Conservation (phyloP, 495 filamentous ascomycete genomes). For the Penicillium maclennaniae region DNA sequence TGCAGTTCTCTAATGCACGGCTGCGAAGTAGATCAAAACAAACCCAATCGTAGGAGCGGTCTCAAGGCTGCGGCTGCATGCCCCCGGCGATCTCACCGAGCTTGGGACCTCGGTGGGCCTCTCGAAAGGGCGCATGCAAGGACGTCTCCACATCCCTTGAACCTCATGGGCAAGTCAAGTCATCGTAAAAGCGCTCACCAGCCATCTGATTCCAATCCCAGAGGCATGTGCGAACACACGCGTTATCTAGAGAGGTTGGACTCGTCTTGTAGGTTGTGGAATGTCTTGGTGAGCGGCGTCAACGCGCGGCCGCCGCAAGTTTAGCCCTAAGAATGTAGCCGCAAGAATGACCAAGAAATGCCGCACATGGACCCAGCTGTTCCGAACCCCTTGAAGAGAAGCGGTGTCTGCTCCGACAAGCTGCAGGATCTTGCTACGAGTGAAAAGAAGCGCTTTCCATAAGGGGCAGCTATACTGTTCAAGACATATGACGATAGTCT, state of each 20-base stretch:
- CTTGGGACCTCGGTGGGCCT: no score
- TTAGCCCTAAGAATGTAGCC: conserved; percentile 1
- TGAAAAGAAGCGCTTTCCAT: neutral
- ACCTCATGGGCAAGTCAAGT: neutral
- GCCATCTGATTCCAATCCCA: neutral
- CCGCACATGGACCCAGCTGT: neutral
- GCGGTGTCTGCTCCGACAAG: neutral
- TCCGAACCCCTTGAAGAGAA: neutral
- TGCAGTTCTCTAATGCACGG: neutral
- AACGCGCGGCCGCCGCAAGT: neutral
- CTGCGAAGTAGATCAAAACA: conserved; percentile 8
- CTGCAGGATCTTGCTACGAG: neutral
- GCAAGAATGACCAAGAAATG: neutral
- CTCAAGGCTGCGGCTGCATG: conserved; percentile 8
- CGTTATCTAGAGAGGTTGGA: neutral
- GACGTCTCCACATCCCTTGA: conserved; percentile 14
- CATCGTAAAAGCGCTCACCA: neutral
- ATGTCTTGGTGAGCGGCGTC: neutral
- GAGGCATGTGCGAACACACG: neutral
- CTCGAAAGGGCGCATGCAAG: conserved; percentile 27
- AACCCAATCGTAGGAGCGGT: conserved; percentile 10
- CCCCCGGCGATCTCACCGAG: conserved; percentile 14
- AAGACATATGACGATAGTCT: neutral
- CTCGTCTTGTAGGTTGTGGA: neutral
- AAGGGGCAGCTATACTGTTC: neutral